A percentile compares a stretch with the other conserved stretches of the same genome.
Conservation (phyloP, 805 yeast species). For the Candida pseudoglaebosa region DNA sequence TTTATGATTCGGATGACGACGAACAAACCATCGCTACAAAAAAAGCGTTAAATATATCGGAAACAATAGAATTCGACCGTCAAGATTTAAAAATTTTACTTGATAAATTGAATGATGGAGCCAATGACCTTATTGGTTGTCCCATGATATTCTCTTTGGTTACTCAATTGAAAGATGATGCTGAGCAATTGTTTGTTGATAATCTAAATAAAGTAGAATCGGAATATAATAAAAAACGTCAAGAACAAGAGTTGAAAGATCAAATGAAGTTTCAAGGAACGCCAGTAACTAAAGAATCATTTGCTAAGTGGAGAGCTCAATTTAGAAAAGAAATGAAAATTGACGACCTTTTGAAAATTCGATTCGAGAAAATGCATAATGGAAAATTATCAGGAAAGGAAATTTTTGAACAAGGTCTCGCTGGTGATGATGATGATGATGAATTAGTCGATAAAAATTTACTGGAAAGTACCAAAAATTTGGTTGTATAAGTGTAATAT, state of each 20-base stretch:
- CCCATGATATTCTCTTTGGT: slow-evolving; percentile 85
- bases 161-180: slow-evolving; percentile 74
- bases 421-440: slow-evolving; percentile 54
- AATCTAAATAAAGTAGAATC: slow-evolving; percentile 52
- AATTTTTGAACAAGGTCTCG: slow-evolving; percentile 87
- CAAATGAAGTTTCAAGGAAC: slow-evolving; percentile 91
- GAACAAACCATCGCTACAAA: slow-evolving; percentile 38
- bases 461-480: slow-evolving; percentile 2
- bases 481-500: slow-evolving; percentile 1
- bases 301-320: slow-evolving; percentile 61
- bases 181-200: slow-evolving; percentile 63
- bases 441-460: slow-evolving; percentile 5
- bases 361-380: slow-evolving; percentile 55
- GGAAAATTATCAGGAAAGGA: slow-evolving; percentile 85
- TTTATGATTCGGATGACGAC: slow-evolving; percentile 44
- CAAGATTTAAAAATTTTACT: slow-evolving; percentile 43
- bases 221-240: slow-evolving; percentile 46
- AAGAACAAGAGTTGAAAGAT: slow-evolving; percentile 71
- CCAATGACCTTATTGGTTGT: slow-evolving; percentile 80
- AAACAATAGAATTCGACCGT: slow-evolving; percentile 50
- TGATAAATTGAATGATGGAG: slow-evolving; percentile 49
- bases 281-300: slow-evolving; percentile 77
- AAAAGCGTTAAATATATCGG: slow-evolving; percentile 52
- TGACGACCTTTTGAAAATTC: slow-evolving; percentile 52
- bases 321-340: slow-evolving; percentile 73